These are phyloP conservation scores for Schizosaccharomyces octosporus DNA, from an alignment of 805 yeast genomes.

Conservation along the genomic window DNA sequence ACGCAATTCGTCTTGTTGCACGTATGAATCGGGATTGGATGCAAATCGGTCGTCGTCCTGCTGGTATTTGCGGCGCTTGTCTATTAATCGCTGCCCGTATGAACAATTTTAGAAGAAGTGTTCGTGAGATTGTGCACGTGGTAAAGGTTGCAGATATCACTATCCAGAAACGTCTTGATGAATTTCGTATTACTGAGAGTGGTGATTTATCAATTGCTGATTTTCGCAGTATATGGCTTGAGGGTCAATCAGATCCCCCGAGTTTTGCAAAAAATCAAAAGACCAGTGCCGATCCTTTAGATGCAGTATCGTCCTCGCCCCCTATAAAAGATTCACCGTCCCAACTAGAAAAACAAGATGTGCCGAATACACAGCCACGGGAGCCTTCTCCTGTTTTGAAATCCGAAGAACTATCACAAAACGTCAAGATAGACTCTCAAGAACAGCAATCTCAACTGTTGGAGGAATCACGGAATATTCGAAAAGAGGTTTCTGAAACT, in stretches of 20 bases:
- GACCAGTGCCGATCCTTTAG: slow-evolving; percentile 8
- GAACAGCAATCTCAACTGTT: neutral
- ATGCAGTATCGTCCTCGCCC: neutral
- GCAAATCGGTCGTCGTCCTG: slow-evolving; percentile 89
- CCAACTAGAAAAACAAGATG: neutral
- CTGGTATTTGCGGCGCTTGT: slow-evolving; percentile 96
- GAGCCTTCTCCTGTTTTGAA: neutral
- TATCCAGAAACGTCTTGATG: slow-evolving; percentile 67
- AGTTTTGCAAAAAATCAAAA: slow-evolving; percentile 41
- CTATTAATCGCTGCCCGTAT: slow-evolving; percentile 78
- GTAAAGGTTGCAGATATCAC: slow-evolving; percentile 92
- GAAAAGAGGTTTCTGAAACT: neutral
- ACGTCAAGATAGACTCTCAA: neutral
- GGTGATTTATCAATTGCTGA: slow-evolving; percentile 48
- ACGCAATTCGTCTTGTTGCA: slow-evolving; percentile 66
- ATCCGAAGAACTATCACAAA: neutral
- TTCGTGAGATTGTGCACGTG: slow-evolving; percentile 79
- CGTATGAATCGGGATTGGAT: slow-evolving; percentile 92
- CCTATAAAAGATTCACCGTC: neutral
- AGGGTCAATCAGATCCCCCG: slow-evolving; percentile 50
- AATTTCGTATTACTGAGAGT: slow-evolving; percentile 55
- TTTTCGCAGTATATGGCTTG: slow-evolving; percentile 29
- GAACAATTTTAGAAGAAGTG: slow-evolving; percentile 82
- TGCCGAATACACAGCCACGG: neutral
- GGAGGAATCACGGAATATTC: slow-evolving; percentile 6